Evolutionary conservation across 2,329 filamentous ascomycete genomes (phyloP).

Genomic region (Colletotrichum destructivum): DNA sequence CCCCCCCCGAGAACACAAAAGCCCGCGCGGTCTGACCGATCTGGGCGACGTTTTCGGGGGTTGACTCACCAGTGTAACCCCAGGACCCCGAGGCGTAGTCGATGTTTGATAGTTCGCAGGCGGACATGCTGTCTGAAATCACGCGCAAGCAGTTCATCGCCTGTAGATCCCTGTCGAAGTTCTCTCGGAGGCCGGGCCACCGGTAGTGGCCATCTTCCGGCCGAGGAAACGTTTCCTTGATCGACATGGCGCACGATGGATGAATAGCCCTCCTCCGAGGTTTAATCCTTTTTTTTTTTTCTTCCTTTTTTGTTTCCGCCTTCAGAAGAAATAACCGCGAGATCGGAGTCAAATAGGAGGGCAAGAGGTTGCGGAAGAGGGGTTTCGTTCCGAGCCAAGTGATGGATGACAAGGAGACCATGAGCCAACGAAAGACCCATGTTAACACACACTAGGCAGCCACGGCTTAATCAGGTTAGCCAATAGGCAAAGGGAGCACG

Average conservation of each 20-base stretch:
- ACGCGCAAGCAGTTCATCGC: neutral
- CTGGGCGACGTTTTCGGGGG: neutral
- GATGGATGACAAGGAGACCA: too few species aligned
- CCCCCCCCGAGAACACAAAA: neutral
- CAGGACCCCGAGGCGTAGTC: neutral
- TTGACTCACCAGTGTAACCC: neutral
- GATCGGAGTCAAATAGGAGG: too few species aligned
- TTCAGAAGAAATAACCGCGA: too few species aligned
- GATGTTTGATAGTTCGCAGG: neutral
- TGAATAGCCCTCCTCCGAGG: too few species aligned
- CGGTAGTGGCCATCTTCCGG: neutral
- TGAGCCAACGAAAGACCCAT: too few species aligned
- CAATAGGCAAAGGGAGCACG: neutral
- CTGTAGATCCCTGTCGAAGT: neutral
- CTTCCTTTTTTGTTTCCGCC: too few species aligned
- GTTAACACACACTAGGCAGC: too few species aligned
- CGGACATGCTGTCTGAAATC: neutral
- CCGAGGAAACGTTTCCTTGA: neutral
- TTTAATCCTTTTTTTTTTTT: too few species aligned
- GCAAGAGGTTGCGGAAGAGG: too few species aligned
- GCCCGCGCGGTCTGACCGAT: neutral
- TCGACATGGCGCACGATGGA: neutral
- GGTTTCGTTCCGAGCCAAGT: too few species aligned
- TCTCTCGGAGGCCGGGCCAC: neutral
- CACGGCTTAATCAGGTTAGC: too few species aligned